phyloP scores from a whole-genome alignment of 306 rosid species.

The Morella rubra region DNA sequence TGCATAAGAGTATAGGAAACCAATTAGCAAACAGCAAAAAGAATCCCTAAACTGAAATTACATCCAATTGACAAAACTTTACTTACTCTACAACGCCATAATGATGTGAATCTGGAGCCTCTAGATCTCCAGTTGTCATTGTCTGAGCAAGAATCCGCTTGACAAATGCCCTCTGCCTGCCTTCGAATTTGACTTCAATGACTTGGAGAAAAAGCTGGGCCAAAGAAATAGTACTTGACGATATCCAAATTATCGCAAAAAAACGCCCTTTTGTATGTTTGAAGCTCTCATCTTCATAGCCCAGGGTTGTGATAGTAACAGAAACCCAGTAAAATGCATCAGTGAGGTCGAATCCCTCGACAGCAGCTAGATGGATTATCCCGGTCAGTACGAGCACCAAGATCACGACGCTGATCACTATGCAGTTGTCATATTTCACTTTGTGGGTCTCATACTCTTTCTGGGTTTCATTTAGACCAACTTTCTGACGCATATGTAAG shows the following conservation, averaged over 20 bases:
- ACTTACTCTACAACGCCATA: constrained; percentile 83
- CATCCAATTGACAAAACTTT: constrained; percentile 2
- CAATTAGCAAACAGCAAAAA: neutral
- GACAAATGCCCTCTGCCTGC: constrained; percentile 55
- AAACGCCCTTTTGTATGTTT: constrained; percentile 68
- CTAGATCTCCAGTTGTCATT: constrained; percentile 63
- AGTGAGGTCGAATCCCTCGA: constrained; percentile 3
- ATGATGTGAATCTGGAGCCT: constrained; percentile 77
- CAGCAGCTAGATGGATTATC: neutral
- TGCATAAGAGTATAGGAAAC: neutral
- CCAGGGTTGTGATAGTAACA: constrained; percentile 8
- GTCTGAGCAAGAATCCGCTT: constrained; percentile 64
- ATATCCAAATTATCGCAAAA: constrained; percentile 80
- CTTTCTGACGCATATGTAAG: neutral
- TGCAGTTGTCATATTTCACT: neutral
- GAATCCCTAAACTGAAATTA: constrained; percentile 6
- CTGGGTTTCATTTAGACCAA: constrained; percentile 1
- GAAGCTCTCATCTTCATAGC: constrained; percentile 79
- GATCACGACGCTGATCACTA: neutral
- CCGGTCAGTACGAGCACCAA: neutral
- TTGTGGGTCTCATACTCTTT: neutral
- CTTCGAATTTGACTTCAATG: constrained; percentile 70
- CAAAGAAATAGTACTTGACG: constrained; percentile 60
- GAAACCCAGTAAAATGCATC: constrained; percentile 12
- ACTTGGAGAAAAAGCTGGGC: constrained; percentile 79